Base-by-base conservation (phyloP, 2,329 filamentous ascomycete species). In the Trichoderma polysporum region DNA sequence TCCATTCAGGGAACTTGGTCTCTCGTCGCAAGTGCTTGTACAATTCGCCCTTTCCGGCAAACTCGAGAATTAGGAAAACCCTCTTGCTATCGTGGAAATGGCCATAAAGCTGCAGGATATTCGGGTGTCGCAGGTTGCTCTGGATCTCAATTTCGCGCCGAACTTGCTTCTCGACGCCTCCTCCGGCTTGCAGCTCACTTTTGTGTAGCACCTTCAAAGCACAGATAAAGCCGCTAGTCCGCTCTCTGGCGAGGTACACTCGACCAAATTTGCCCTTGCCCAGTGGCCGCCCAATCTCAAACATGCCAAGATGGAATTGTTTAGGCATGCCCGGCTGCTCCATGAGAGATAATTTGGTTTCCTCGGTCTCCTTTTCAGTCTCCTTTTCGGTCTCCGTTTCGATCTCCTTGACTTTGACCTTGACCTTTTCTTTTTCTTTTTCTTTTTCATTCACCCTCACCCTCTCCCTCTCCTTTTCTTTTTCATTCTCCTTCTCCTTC, bases 271-370 rank as follows among this genome's bases (percentile, higher is more conserved):
- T 91, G 67, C 90, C 90, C 75, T 91, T 91, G 27, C 90, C 90
- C 0, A 92, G 79, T 1, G 90, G 88, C 70, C 90, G 90, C 47
- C 90, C 90, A 66, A 92, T 91, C 72, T 92, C 90, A 75, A 92
- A 92, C 88, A 91, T 91, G 73, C 89, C 88, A 4, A 97, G 87
- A 76, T 97, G 92, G 79, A 94, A 94, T 72, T 93, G 79, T 72
- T 87, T 89, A 50, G 85, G 85, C 22, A 81, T 66, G 69, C 77
- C 74, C 41, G 88, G 84, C 74, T 90, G 87, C 56, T 89, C 84
- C 67, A 85, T 81, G 64, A 90, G 78, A 9, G 82, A 76, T 53
- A 80, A 76, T 70, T 84, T 84, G 52, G 83, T 81, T 71, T 89
- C 86, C 54, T 78, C 77, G 22, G 69, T 76, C 31, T 78, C 69